Conservation (phyloP, 2,329 filamentous ascomycete species). For the Colletotrichum theobromicola region DNA sequence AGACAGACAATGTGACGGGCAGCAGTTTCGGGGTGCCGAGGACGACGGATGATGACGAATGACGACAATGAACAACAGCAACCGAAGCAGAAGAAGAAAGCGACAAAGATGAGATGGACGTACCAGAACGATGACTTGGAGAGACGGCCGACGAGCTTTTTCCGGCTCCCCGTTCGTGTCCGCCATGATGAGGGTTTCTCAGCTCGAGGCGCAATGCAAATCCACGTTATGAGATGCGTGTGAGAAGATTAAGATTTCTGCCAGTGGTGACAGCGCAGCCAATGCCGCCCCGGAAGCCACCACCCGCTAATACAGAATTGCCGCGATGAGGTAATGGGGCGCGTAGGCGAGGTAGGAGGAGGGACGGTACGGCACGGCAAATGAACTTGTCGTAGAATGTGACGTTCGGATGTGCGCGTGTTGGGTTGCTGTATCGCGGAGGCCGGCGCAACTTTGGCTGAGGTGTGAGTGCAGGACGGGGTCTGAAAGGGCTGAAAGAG, state of each 20-base stretch:
- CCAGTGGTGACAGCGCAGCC: not conserved
- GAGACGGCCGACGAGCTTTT: slow-evolving; percentile 44
- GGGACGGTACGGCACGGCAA: not conserved
- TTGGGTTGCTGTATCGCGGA: not conserved
- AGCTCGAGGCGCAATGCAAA: not conserved
- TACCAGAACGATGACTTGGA: slow-evolving; percentile 80
- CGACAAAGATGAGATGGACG: slow-evolving; percentile 38
- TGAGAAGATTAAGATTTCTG: not conserved
- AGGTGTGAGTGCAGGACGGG: not conserved
- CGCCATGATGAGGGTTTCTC: not conserved
- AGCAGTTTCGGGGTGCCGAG: not conserved
- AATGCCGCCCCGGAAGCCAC: not conserved
- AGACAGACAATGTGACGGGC: not conserved
- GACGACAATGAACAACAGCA: not conserved
- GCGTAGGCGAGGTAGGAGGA: not conserved
- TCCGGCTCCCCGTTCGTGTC: slow-evolving; percentile 14
- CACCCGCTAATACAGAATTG: not conserved
- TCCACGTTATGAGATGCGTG: not conserved
- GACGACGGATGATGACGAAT: not conserved
- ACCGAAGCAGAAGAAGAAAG: not conserved
- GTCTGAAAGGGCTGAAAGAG: not conserved
- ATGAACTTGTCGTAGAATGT: not conserved
- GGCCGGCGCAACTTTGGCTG: not conserved
- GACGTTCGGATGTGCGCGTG: not conserved
- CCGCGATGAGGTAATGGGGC: not conserved